These are phyloP conservation scores for Vitis amurensis DNA, from an alignment of 164 flowering plant species.

Conservation along the genomic window DNA sequence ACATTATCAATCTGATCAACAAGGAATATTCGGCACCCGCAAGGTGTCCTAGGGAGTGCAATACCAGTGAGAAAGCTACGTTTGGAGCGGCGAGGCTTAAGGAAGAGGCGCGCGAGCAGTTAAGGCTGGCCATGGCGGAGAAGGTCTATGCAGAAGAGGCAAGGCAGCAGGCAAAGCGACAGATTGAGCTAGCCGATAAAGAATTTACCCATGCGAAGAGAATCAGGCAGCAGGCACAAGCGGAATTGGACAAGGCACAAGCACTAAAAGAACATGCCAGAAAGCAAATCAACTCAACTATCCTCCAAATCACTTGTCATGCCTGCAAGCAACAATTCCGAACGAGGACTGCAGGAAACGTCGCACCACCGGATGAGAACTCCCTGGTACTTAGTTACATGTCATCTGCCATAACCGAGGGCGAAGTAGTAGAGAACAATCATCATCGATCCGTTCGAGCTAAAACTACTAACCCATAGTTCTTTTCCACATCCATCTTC, in stretches of 20 bases:
- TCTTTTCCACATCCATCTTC: neutral
- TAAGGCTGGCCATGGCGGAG: slow-evolving; percentile 62
- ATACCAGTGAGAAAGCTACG: slow-evolving; percentile 11
- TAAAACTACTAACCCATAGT: slow-evolving; percentile 15
- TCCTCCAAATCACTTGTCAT: slow-evolving; percentile 79
- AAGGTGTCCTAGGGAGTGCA: slow-evolving; percentile 16
- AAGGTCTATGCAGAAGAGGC: slow-evolving; percentile 81
- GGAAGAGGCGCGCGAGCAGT: slow-evolving; percentile 58
- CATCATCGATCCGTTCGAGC: slow-evolving; percentile 14
- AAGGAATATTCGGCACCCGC: neutral
- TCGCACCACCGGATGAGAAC: slow-evolving; percentile 31
- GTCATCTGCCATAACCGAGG: slow-evolving; percentile 57
- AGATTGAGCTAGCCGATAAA: slow-evolving; percentile 77
- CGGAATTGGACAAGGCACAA: slow-evolving; percentile 74
- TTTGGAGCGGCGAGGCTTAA: slow-evolving; percentile 23
- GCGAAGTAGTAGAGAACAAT: slow-evolving; percentile 53
- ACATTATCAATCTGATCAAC: slow-evolving; percentile 3
- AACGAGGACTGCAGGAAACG: slow-evolving; percentile 16
- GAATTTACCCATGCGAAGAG: slow-evolving; percentile 83
- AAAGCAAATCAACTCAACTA: slow-evolving; percentile 59
- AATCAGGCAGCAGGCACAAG: slow-evolving; percentile 76
- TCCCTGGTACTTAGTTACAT: slow-evolving; percentile 52
- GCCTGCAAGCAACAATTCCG: slow-evolving; percentile 70
- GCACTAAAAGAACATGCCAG: slow-evolving; percentile 65
- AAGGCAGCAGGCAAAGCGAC: slow-evolving; percentile 60